These are phyloP conservation scores for Coniochaeta prunicola DNA, from an alignment of 2,329 filamentous ascomycete species.

Conservation along the genomic window DNA sequence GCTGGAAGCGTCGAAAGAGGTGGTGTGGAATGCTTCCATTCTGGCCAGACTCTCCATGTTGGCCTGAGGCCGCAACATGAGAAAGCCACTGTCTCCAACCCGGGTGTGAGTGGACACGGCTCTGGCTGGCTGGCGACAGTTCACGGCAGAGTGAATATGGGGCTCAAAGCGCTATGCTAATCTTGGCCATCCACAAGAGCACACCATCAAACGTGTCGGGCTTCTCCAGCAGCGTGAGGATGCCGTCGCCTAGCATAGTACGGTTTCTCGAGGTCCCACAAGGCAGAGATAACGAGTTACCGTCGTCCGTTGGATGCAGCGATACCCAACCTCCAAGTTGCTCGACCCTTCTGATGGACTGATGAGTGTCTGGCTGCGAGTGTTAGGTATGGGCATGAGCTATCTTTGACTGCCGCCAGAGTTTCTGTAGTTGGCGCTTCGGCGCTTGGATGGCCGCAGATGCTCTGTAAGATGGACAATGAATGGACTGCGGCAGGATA, in stretches of 20 bases:
- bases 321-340: slow-evolving; percentile 15
- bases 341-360: too few relatives aligned
- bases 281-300: slow-evolving; percentile 2
- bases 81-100: background rate
- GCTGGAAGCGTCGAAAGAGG: slow-evolving; percentile 20
- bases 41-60: background rate
- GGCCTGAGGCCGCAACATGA: background rate
- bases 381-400: slow-evolving; percentile 9
- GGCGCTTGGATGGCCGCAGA: background rate
- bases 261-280: background rate
- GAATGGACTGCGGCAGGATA: background rate
- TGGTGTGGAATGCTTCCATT: slow-evolving; percentile 1
- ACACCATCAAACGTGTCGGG: slow-evolving; percentile 3
- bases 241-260: too few relatives aligned
- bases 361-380: background rate
- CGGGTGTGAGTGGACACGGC: background rate
- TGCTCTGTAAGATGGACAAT: background rate
- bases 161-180: background rate
- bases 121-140: background rate
- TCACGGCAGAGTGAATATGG: background rate
- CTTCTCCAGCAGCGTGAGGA: slow-evolving; percentile 4
- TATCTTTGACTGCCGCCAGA: background rate
- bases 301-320: slow-evolving; percentile 7
- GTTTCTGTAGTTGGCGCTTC: background rate
- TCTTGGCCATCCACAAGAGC: background rate